Percentiles rank a stretch among this genome's conserved stretches.
phyloP scores from a whole-genome alignment of 192 early-diverging fungal genomes.

The Podila epicladia region DNA sequence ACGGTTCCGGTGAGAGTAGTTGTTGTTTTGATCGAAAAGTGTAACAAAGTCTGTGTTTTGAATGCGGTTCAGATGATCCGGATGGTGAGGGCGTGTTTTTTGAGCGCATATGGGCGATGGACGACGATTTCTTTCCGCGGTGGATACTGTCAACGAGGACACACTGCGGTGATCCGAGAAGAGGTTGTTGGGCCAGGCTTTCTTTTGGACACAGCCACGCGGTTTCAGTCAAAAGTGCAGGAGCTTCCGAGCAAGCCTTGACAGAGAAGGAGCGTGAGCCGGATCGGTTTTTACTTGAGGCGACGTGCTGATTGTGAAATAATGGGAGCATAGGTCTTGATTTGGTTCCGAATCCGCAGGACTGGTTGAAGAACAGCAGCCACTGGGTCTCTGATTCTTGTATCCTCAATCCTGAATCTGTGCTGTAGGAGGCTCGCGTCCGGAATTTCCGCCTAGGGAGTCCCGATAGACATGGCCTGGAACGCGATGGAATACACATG shows the following conservation, averaged over 20 bases:
- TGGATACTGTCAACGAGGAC: conserved; percentile 28
- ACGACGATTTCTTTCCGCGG: conserved; percentile 21
- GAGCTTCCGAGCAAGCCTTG: conserved; percentile 16
- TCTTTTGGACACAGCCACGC: conserved; percentile 13
- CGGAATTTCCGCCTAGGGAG: conserved; percentile 14
- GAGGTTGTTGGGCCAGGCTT: conserved; percentile 18
- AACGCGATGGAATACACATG: conserved; percentile 44
- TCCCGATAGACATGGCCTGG: conserved; percentile 18
- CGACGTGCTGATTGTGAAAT: background rate
- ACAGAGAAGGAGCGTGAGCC: conserved; percentile 27
- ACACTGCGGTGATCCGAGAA: conserved; percentile 26
- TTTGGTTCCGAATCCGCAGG: conserved; percentile 9
- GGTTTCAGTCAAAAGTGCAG: conserved; percentile 5
- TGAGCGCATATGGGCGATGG: conserved; percentile 13
- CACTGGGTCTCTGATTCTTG: conserved; percentile 20
- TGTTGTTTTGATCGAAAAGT: background rate
- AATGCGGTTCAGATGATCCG: too few species aligned
- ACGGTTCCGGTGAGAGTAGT: background rate
- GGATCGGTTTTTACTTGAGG: too few species aligned
- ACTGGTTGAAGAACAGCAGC: conserved; percentile 36
- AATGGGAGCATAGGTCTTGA: conserved; percentile 8
- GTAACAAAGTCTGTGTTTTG: too few species aligned
- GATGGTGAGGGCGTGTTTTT: background rate
- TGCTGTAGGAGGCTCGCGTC: conserved; percentile 1
- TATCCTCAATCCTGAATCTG: background rate